Conservation (phyloP, 2,329 filamentous ascomycete species). For the Westerdykella ornata region DNA sequence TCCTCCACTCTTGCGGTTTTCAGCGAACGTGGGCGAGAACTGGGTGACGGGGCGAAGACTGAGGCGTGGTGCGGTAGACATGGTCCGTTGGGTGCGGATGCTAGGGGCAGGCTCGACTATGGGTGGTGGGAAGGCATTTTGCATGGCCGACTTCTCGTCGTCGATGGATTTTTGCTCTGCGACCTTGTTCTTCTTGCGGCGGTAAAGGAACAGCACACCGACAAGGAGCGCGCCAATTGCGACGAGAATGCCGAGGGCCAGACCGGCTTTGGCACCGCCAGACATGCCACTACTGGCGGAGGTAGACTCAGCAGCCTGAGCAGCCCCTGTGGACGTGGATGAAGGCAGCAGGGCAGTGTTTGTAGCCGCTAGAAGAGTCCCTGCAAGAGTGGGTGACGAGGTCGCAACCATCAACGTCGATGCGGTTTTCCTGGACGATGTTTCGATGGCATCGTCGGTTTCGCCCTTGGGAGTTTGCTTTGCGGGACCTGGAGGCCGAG, state of each 20-base stretch:
- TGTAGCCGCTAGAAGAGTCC: constrained; percentile 12
- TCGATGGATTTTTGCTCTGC: constrained; percentile 32
- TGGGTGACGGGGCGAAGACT: constrained; percentile 80
- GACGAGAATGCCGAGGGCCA: constrained; percentile 74
- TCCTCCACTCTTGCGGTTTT: constrained; percentile 37
- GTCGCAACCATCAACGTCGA: constrained; percentile 25
- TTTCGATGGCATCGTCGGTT: constrained; percentile 8
- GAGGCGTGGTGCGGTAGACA: constrained; percentile 64
- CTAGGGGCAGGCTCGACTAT: constrained; percentile 26
- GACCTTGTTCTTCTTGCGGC: constrained; percentile 61
- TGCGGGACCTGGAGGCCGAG: background rate
- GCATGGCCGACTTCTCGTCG: constrained; percentile 39
- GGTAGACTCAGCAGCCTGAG: constrained; percentile 12
- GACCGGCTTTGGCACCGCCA: constrained; percentile 62
- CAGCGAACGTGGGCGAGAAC: constrained; percentile 63
- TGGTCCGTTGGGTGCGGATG: constrained; percentile 41
- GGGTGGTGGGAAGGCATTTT: constrained; percentile 22
- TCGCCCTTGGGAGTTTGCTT: constrained; percentile 4
- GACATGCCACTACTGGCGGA: constrained; percentile 39
- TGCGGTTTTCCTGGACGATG: constrained; percentile 8
- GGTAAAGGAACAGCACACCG: constrained; percentile 66
- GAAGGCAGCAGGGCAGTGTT: constrained; percentile 16
- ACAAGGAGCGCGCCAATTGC: constrained; percentile 60
- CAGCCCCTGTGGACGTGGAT: constrained; percentile 12
- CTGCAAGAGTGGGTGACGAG: constrained; percentile 19